Conservation (phyloP, 2,329 filamentous ascomycete genomes). For the Exserohilum turcica region DNA sequence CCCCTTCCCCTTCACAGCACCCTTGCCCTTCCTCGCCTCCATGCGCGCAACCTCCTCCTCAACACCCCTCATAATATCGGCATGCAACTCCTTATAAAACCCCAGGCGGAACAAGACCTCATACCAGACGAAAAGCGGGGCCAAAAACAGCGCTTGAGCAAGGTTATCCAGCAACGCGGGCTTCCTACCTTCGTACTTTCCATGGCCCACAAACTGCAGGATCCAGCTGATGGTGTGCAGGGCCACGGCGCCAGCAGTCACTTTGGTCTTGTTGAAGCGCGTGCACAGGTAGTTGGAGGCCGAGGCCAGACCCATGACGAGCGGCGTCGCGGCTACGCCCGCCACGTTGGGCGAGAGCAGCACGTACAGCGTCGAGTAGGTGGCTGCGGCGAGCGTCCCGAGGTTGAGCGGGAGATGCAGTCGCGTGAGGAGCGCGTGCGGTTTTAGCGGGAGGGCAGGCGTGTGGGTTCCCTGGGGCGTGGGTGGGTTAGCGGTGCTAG, state of each 20-base stretch:
- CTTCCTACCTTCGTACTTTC: conserved; percentile 81
- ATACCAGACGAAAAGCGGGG: conserved; percentile 96
- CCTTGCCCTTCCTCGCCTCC: conserved; percentile 39
- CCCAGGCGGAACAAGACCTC: conserved; percentile 87
- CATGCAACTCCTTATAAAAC: conserved; percentile 69
- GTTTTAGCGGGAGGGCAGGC: conserved; percentile 49
- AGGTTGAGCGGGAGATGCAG: conserved; percentile 48
- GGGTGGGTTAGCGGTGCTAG: background rate
- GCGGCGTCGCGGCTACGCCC: conserved; percentile 72
- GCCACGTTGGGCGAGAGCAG: conserved; percentile 87
- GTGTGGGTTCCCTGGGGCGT: conserved; percentile 60
- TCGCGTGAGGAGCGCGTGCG: conserved; percentile 38
- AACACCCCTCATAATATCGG: conserved; percentile 37
- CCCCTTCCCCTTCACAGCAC: background rate
- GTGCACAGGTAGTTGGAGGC: conserved; percentile 72
- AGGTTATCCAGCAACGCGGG: conserved; percentile 90
- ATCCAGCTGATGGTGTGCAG: conserved; percentile 80
- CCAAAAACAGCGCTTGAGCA: conserved; percentile 86
- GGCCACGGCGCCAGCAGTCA: conserved; percentile 67
- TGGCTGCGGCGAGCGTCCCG: conserved; percentile 57
- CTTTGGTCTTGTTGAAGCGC: conserved; percentile 60
- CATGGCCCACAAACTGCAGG: conserved; percentile 88
- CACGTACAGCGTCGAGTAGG: conserved; percentile 81
- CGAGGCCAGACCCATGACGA: conserved; percentile 75
- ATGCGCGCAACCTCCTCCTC: conserved; percentile 56